A percentile compares a stretch with the other conserved stretches of the same genome.
Evolutionary conservation across 257 asterid species (phyloP).

Genomic region (Capsicum chinense): DNA sequence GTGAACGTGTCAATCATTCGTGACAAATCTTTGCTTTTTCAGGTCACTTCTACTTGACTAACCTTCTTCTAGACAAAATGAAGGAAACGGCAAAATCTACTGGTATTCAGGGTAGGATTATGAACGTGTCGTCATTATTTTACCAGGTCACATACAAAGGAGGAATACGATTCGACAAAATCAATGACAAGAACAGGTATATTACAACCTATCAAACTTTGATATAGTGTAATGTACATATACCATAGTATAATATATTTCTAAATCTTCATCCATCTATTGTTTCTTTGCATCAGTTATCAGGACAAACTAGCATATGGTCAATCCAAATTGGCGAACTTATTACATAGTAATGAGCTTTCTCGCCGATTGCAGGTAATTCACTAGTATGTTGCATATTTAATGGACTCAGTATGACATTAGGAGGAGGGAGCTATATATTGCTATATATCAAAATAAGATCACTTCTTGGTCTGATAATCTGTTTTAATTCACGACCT

Average conservation of each 20-base stretch:
- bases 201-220: too few species aligned
- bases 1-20: too few species aligned
- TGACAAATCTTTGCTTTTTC: not conserved
- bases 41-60: constrained; percentile 96
- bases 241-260: not conserved
- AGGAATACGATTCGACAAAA: constrained; percentile 63
- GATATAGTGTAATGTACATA: not conserved
- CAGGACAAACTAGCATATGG: constrained; percentile 83
- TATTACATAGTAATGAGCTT: constrained; percentile 78
- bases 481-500: not conserved
- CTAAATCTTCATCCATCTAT: not conserved
- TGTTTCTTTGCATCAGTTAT: constrained; percentile 49
- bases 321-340: constrained; percentile 80
- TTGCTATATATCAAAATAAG: not conserved
- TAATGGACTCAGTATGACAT: not conserved
- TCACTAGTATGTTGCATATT: not conserved
- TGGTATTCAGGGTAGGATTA: constrained; percentile 80
- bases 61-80: constrained; percentile 86
- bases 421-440: not conserved
- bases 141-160: constrained; percentile 55
- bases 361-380: constrained; percentile 66
- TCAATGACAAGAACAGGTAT: constrained; percentile 63
- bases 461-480: too few species aligned
- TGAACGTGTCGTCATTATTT: constrained; percentile 76
- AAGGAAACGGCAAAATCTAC: constrained; percentile 67